Conservation (phyloP, 805 yeast species). For the Kodamaea fukazawae region DNA sequence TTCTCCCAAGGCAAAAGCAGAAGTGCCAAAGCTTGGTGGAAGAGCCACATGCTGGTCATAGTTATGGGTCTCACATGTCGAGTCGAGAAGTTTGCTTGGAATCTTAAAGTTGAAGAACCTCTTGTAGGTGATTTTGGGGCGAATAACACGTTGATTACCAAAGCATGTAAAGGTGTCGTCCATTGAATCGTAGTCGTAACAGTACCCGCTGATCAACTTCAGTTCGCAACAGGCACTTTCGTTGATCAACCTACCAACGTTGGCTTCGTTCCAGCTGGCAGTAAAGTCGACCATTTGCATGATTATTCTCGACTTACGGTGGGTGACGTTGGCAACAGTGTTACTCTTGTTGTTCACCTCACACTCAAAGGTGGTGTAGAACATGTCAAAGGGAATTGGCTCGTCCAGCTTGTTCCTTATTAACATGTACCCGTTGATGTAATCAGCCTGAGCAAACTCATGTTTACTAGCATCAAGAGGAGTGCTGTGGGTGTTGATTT, state of each 20-base stretch:
- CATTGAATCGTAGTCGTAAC: constrained; percentile 1
- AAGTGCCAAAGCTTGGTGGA: constrained; percentile 35
- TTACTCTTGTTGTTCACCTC: constrained; percentile 12
- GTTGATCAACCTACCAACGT: constrained; percentile 31
- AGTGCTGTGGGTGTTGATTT: not conserved
- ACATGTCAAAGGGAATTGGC: constrained; percentile 59
- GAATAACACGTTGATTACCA: constrained; percentile 3
- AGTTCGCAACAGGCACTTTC: constrained; percentile 12
- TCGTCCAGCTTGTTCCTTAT: constrained; percentile 40
- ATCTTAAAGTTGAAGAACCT: constrained; percentile 42
- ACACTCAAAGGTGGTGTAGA: constrained; percentile 52
- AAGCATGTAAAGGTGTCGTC: constrained; percentile 26
- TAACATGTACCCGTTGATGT: constrained; percentile 53
- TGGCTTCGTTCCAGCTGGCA: constrained; percentile 48
- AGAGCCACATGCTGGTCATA: constrained; percentile 26
- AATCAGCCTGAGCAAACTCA: constrained; percentile 69
- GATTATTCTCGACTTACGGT: constrained; percentile 1
- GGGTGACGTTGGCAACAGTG: not conserved
- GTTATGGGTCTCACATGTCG: constrained; percentile 28
- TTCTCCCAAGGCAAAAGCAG: constrained; percentile 6
- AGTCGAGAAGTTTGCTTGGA: constrained; percentile 35
- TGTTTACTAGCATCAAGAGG: constrained; percentile 20
- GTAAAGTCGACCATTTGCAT: constrained; percentile 44
- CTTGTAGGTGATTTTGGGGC: constrained; percentile 28
- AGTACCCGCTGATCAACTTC: constrained; percentile 9